A percentile compares a stretch with the other conserved stretches of the same genome.
phyloP scores from a whole-genome alignment of 1,284 basidiomycete genomes.

The Rhodotorula sp. region DNA sequence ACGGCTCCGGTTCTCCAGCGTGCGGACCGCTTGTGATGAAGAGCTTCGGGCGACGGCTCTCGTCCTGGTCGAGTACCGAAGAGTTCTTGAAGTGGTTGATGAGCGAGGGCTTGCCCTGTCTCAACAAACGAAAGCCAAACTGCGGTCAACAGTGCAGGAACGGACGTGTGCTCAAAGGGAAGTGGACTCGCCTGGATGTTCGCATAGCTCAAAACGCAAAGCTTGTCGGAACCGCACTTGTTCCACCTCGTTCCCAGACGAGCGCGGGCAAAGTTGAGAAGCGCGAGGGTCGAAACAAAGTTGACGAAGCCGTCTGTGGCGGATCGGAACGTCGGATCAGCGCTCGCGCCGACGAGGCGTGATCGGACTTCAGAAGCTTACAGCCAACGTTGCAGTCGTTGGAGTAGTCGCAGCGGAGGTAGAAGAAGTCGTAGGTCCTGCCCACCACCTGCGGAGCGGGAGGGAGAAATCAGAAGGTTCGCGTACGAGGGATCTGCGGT shows the following conservation, averaged over 20 bases:
- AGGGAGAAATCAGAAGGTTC: not conserved
- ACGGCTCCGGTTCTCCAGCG: conserved; percentile 72
- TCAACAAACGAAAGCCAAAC: not conserved
- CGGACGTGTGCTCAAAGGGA: not conserved
- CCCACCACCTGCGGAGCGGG: conserved; percentile 22
- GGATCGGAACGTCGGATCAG: not conserved
- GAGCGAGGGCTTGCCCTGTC: conserved; percentile 74
- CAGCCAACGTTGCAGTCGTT: conserved; percentile 71
- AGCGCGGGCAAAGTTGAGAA: conserved; percentile 68
- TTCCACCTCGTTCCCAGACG: conserved; percentile 70
- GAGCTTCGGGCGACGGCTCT: conserved; percentile 81
- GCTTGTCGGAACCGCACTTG: conserved; percentile 81
- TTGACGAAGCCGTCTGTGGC: conserved; percentile 55
- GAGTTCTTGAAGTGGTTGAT: conserved; percentile 55
- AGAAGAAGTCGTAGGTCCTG: conserved; percentile 69
- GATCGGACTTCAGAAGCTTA: conserved; percentile 1
- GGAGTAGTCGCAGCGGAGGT: conserved; percentile 78
- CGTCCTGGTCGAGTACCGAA: conserved; percentile 37
- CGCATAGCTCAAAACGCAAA: conserved; percentile 47
- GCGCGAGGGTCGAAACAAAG: conserved; percentile 67
- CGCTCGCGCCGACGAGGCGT: not conserved
- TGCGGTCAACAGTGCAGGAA: not conserved
- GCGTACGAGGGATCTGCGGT: not conserved
- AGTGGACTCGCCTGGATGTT: conserved; percentile 32
- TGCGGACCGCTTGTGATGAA: conserved; percentile 72